Percentiles rank a stretch among this genome's conserved stretches.
Evolutionary conservation across 2,329 filamentous ascomycete species (phyloP).

Genomic region (Colletotrichum sp.): DNA sequence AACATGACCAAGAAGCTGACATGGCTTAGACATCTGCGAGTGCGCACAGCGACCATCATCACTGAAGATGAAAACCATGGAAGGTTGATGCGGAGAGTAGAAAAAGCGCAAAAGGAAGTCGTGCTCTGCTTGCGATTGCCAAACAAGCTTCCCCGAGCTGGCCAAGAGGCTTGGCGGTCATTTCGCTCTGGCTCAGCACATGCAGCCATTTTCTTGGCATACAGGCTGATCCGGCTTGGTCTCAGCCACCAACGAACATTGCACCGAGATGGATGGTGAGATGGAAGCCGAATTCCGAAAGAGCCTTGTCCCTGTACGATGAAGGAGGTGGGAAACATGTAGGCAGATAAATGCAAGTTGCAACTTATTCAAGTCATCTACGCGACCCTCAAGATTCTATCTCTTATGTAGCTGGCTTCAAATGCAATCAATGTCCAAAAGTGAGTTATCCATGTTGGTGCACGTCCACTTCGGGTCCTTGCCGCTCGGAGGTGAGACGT

Average conservation of each 20-base stretch:
- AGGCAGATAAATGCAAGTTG: background rate
- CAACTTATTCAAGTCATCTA: background rate
- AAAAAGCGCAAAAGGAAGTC: background rate
- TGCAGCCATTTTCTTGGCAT: background rate
- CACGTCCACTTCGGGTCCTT: background rate
- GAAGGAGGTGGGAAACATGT: rapidly evolving
- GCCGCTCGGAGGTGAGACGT: background rate
- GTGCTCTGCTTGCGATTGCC: background rate
- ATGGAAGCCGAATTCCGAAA: background rate
- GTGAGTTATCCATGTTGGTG: background rate
- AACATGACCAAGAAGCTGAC: background rate
- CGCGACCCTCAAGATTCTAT: background rate
- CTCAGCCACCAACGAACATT: background rate
- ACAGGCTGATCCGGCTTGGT: slow-evolving; percentile 7
- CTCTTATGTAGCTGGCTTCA: background rate
- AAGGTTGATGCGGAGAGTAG: background rate
- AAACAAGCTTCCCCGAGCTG: background rate
- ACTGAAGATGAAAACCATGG: background rate
- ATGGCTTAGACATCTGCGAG: rapidly evolving
- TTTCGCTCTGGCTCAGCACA: background rate
- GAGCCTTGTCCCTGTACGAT: background rate
- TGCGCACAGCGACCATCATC: background rate
- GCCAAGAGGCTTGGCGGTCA: background rate
- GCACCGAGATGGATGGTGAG: background rate
- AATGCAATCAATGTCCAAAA: background rate